Evolutionary conservation across 805 yeast species (phyloP), one percentile per base, ranked within the genome.

Genomic region (Saccharomycopsis sp.): DNA sequence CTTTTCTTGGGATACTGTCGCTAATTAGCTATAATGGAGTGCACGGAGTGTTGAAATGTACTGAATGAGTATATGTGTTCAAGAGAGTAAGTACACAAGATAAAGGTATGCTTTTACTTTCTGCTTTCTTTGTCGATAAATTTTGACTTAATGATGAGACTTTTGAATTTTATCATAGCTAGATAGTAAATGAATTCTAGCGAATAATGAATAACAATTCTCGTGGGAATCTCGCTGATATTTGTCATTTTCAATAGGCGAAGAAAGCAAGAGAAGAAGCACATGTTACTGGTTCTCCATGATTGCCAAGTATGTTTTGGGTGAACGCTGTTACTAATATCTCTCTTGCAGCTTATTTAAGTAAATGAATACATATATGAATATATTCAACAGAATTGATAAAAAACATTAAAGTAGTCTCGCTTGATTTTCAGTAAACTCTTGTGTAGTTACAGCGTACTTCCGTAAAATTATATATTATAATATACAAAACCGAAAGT

Each of bases 141-240:
- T n/a, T n/a, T n/a, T n/a, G n/a, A n/a, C n/a, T n/a, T n/a, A n/a
- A 61, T 62, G 65, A 63, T 62, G 66, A 63, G 54, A 47, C 56
- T 52, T 48, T 54, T 62, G 65, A 67, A 64, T 44, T 44, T 44
- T 44, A 44, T 70, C 66, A 73, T 70, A 73, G 75, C 76, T 73
- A 73, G 76, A 73, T 73, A 73, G 76, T 73, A 73, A 70, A 72
- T 70, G 76, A 73, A 67, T 68, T 58, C 58, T 53, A 60, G 59
- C 60, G 64, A 66, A 71, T 72, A 65, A 59, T 69, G 73, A 70
- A 67, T 65, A 48, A 50, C 53, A 50, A 44, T 60, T 60, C 62
- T 58, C 54, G 63, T 60, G 63, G 61, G 61, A 60, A 60, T 60
- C 63, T 60, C 63, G 61, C 63, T 60, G 63, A 60, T n/a, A 53